Percentiles rank a stretch among this genome's conserved stretches.
Conservation (phyloP, 495 filamentous ascomycete species). For the Friedmanniomyces simplex region DNA sequence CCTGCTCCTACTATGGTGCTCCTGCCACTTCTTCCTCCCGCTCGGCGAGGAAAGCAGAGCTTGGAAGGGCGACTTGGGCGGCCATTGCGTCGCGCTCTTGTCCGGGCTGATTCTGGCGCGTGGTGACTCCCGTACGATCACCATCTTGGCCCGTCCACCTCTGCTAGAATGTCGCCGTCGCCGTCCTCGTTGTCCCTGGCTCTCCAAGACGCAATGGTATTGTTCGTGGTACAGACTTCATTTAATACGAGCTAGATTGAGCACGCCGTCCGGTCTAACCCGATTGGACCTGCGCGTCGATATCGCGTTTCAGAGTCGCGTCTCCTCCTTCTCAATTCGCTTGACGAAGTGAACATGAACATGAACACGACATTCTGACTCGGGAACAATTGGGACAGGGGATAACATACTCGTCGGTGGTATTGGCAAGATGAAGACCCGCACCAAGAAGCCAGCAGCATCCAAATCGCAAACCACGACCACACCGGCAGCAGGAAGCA, state of each 20-base stretch:
- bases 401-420: too few species aligned
- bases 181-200: too few species aligned
- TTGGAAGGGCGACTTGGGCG: slow-evolving; percentile 76
- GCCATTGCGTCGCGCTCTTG: slow-evolving; percentile 44
- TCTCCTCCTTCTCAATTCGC: neutral
- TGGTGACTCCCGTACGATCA: slow-evolving; percentile 19
- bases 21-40: slow-evolving; percentile 60
- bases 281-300: neutral
- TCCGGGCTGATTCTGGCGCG: slow-evolving; percentile 15
- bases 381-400: too few species aligned
- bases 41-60: slow-evolving; percentile 71
- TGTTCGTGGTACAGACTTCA: neutral
- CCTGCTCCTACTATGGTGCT: slow-evolving; percentile 39
- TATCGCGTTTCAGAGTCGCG: neutral
- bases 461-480: neutral
- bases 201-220: too few species aligned
- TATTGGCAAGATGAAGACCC: slow-evolving; percentile 15
- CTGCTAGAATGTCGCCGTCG: neutral
- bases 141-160: neutral
- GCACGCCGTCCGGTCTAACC: too few species aligned
- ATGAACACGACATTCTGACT: too few species aligned
- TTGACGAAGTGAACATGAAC: neutral
- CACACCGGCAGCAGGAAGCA: neutral
- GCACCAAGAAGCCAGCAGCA: slow-evolving; percentile 9
- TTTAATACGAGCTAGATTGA: too few species aligned